Evolutionary conservation across 129 eudicot species (phyloP).

Genomic region (sunflower (Helianthus annuus)): DNA sequence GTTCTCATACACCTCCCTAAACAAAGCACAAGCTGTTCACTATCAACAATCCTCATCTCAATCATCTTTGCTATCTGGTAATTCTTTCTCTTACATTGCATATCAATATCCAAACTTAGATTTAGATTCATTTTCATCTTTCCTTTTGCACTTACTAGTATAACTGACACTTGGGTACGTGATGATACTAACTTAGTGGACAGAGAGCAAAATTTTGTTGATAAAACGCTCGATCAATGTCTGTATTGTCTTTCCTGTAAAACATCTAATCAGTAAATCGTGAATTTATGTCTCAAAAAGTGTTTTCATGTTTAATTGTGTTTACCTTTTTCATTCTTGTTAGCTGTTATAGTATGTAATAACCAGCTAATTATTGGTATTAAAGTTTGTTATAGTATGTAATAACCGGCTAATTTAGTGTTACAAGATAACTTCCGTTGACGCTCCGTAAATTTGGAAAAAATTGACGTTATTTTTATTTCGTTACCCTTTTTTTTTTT

Average conservation of each 20-base stretch:
- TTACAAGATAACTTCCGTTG: no score
- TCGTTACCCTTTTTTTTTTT: no score
- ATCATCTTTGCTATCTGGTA: slow-evolving; percentile 17
- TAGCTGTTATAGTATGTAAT: neutral
- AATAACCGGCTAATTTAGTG: no score
- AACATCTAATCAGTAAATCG: neutral
- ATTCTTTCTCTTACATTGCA: slow-evolving; percentile 6
- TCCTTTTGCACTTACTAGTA: neutral
- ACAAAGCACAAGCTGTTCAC: neutral
- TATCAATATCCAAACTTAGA: neutral
- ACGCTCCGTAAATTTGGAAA: no score
- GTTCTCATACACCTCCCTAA: neutral
- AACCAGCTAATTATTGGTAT: neutral
- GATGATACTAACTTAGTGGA: neutral
- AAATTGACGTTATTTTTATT: no score
- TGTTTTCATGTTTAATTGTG: neutral
- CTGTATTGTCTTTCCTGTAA: neutral
- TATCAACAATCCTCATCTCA: slow-evolving; percentile 1
- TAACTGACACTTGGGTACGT: neutral
- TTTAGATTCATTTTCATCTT: neutral
- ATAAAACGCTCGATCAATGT: slow-evolving; percentile 4
- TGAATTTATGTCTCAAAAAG: neutral
- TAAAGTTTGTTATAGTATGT: neutral
- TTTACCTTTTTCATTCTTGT: neutral
- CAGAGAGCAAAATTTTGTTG: neutral